These are phyloP conservation scores for Mycena epipterygia DNA, from an alignment of 768 basidiomycete species.

Conservation along the genomic window DNA sequence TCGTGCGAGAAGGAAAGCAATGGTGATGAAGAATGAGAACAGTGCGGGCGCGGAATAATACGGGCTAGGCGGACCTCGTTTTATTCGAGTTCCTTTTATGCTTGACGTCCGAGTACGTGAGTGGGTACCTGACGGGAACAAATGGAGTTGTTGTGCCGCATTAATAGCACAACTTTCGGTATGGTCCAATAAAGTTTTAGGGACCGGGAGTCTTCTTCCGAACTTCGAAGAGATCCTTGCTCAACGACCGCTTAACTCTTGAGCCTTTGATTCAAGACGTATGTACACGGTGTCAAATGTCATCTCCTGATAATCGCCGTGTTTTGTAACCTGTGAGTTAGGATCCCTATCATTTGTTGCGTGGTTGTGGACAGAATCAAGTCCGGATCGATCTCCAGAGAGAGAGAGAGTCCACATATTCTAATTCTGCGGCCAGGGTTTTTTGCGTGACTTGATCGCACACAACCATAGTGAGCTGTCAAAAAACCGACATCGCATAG, in stretches of 20 bases:
- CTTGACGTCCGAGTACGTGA: conserved; percentile 32
- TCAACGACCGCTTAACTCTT: conserved; percentile 6
- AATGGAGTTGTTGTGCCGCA: conserved; percentile 34
- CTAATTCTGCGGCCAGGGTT: neutral
- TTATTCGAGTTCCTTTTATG: conserved; percentile 29
- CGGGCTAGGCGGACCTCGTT: conserved; percentile 20
- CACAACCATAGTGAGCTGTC: conserved; percentile 33
- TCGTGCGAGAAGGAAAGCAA: conserved; percentile 36
- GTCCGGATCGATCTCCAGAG: neutral
- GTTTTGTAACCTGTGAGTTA: conserved; percentile 5
- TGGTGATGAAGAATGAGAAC: neutral
- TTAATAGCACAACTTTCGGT: conserved; percentile 26
- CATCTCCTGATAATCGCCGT: conserved; percentile 28
- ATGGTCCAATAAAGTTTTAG: conserved; percentile 63
- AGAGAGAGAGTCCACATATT: neutral
- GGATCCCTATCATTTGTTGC: neutral
- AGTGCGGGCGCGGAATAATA: conserved; percentile 30
- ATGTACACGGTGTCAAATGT: conserved; percentile 36
- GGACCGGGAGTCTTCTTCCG: conserved; percentile 51
- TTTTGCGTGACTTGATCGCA: neutral
- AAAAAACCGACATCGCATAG: conserved; percentile 29
- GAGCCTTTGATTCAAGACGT: conserved; percentile 30
- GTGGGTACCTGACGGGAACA: conserved; percentile 29
- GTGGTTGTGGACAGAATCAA: conserved; percentile 19
- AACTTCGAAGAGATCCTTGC: conserved; percentile 38